A percentile compares a stretch with the other conserved stretches of the same genome.
phyloP scores from a whole-genome alignment of 768 basidiomycete genomes.

The Lanmaoa pseudosensibilis region DNA sequence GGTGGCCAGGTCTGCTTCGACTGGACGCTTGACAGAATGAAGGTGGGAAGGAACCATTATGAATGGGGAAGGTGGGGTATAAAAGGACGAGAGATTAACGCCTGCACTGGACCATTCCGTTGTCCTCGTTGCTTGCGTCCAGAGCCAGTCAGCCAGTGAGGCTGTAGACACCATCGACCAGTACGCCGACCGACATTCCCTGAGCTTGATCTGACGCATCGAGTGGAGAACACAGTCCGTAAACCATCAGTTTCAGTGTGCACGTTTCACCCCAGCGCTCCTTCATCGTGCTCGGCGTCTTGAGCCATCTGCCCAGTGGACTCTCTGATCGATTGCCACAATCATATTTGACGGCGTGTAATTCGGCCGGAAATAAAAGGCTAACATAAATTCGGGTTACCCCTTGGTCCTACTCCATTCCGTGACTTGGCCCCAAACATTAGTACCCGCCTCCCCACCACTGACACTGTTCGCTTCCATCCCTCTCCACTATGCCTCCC shows the following conservation, averaged over 20 bases:
- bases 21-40: background rate
- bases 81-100: background rate
- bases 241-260: background rate
- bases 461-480: background rate
- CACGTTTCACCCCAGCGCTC: background rate
- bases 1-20: background rate
- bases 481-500: constrained; percentile 54
- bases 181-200: background rate
- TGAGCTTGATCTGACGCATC: background rate
- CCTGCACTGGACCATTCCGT: background rate
- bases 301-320: background rate
- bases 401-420: constrained; percentile 14
- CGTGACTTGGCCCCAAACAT: background rate
- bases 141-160: background rate
- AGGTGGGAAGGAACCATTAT: background rate
- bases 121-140: background rate
- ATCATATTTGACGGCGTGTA: constrained; percentile 8
- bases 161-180: background rate
- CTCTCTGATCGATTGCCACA: constrained; percentile 23
- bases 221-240: background rate
- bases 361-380: constrained; percentile 14
- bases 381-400: constrained; percentile 16
- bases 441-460: background rate
- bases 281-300: background rate
- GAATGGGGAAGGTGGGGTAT: background rate